Percentiles rank a stretch among this genome's conserved stretches.
Conservation (phyloP, 257 asterid genomes). For the Paraleonurus japonicus region DNA sequence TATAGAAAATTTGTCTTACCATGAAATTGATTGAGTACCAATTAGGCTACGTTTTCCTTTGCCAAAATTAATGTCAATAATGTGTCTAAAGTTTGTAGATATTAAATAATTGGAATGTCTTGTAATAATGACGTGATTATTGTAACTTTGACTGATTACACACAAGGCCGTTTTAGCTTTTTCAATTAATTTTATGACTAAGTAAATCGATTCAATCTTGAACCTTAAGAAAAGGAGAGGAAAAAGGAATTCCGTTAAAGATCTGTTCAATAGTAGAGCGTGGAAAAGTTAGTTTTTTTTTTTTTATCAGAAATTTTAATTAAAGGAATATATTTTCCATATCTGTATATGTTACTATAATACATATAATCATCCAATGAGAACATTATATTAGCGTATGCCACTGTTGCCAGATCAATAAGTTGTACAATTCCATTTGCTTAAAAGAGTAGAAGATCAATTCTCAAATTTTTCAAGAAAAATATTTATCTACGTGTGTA, state of each 20-base stretch:
- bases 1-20: background rate
- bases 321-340: background rate
- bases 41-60: background rate
- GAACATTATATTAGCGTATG: conserved; percentile 11
- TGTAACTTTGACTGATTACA: background rate
- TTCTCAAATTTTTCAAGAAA: conserved; percentile 8
- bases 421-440: conserved; percentile 4
- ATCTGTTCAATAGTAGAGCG: conserved; percentile 31
- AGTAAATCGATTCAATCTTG: conserved; percentile 16
- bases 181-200: background rate
- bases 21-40: conserved; percentile 15
- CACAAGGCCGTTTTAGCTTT: no score
- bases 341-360: background rate
- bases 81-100: background rate
- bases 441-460: conserved; percentile 11
- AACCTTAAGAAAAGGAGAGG: conserved; percentile 16
- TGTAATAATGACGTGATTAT: background rate
- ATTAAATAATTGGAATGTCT: background rate
- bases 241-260: conserved; percentile 24
- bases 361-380: conserved; percentile 17
- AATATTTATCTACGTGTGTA: background rate
- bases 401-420: conserved; percentile 21
- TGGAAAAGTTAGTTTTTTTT: conserved; percentile 11
- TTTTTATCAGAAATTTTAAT: background rate
- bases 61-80: background rate